Evolutionary conservation across 441 rosid genomes (phyloP).

Genomic region (Pelargonium fulgidum): DNA sequence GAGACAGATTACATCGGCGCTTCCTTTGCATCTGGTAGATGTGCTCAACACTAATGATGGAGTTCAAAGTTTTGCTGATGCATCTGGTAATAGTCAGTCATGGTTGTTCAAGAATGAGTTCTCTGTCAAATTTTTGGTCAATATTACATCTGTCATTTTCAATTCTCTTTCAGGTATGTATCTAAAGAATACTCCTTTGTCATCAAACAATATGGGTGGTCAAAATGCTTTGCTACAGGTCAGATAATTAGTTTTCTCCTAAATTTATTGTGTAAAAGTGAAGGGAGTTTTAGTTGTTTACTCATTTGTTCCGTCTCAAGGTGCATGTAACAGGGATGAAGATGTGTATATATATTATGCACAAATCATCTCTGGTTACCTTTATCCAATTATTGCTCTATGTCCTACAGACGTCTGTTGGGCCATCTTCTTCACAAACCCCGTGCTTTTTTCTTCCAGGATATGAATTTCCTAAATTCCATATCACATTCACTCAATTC

Average conservation of each 20-base stretch:
- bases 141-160: slow-evolving; percentile 13
- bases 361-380: neutral
- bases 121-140: slow-evolving; percentile 9
- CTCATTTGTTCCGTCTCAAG: neutral
- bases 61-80: slow-evolving; percentile 47
- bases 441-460: neutral
- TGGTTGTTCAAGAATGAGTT: slow-evolving; percentile 11
- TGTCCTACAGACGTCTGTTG: neutral
- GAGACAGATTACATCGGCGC: slow-evolving; percentile 66
- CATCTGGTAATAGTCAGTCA: slow-evolving; percentile 39
- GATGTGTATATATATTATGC: neutral
- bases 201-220: slow-evolving; percentile 49
- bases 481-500: no score
- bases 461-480: neutral
- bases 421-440: neutral
- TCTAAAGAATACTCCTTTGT: slow-evolving; percentile 50
- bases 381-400: neutral
- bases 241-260: slow-evolving; percentile 19
- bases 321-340: neutral
- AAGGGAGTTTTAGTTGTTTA: neutral
- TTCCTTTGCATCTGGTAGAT: slow-evolving; percentile 79
- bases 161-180: slow-evolving; percentile 49
- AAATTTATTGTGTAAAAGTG: slow-evolving; percentile 1
- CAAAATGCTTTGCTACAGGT: slow-evolving; percentile 81
- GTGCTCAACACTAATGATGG: slow-evolving; percentile 55